Conservation (phyloP, 495 filamentous ascomycete genomes). For the Hypoxylon intermedium region DNA sequence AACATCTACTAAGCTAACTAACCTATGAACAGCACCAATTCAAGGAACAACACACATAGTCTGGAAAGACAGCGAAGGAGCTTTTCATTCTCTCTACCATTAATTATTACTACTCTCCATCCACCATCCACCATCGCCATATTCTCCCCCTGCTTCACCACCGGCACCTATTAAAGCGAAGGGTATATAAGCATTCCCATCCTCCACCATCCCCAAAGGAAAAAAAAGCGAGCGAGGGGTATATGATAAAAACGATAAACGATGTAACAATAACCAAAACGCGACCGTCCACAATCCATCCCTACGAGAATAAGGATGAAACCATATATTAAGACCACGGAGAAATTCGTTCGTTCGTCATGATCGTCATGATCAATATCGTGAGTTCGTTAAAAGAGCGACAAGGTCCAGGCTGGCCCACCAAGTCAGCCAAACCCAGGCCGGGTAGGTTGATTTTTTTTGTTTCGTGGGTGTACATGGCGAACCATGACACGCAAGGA, state of each 20-base stretch:
- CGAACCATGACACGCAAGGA: too few relatives aligned
- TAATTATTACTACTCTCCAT: constrained; percentile 19
- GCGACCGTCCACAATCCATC: constrained; percentile 8
- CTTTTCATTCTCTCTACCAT: constrained; percentile 26
- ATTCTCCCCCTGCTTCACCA: neutral
- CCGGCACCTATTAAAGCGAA: constrained; percentile 16
- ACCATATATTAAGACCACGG: constrained; percentile 3
- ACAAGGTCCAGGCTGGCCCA: constrained; percentile 31
- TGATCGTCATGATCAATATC: constrained; percentile 19
- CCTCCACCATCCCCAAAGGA: constrained; percentile 19
- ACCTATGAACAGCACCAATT: neutral
- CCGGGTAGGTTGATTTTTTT: too few relatives aligned
- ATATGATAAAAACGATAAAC: constrained; percentile 13
- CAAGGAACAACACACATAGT: neutral
- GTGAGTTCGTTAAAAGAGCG: constrained; percentile 24
- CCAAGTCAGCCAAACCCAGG: too few relatives aligned
- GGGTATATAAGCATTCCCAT: constrained; percentile 25
- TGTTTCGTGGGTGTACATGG: too few relatives aligned
- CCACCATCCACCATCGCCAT: constrained; percentile 4
- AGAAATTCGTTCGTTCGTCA: constrained; percentile 1
- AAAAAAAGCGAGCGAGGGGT: constrained; percentile 35
- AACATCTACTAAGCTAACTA: neutral
- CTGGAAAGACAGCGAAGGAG: constrained; percentile 10
- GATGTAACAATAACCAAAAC: neutral
- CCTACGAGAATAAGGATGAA: neutral